These are phyloP conservation scores for Aschersonia sp. DNA, from an alignment of 2,329 filamentous ascomycete species.

Conservation along the genomic window DNA sequence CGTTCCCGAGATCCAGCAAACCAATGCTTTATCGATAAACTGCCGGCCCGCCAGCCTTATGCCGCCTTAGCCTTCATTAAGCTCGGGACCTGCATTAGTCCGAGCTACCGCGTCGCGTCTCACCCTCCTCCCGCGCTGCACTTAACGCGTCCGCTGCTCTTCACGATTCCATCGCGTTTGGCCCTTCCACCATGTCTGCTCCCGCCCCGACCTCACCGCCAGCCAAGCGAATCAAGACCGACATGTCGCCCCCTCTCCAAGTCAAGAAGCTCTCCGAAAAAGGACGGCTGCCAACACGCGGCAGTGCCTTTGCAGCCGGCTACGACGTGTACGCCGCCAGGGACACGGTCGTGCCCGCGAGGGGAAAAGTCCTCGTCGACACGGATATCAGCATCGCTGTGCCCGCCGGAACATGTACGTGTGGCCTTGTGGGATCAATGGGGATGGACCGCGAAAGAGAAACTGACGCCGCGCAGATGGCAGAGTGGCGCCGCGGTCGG, in stretches of 20 bases:
- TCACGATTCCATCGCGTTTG: neutral
- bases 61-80: too few species aligned
- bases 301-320: conserved; percentile 78
- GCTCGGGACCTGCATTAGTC: neutral
- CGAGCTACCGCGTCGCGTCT: neutral
- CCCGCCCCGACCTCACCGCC: conserved; percentile 45
- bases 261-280: conserved; percentile 78
- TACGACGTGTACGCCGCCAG: conserved; percentile 83
- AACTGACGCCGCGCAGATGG: conserved; percentile 44
- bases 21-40: too few species aligned
- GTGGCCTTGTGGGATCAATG: neutral
- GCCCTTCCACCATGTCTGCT: conserved; percentile 29
- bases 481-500: conserved; percentile 79
- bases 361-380: conserved; percentile 75
- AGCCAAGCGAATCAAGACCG: conserved; percentile 64
- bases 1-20: too few species aligned
- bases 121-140: neutral
- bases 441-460: neutral
- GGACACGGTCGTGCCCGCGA: conserved; percentile 60
- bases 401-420: conserved; percentile 75
- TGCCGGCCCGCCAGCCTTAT: neutral
- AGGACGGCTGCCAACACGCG: conserved; percentile 73
- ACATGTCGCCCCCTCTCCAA: conserved; percentile 46
- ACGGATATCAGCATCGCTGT: conserved; percentile 88
- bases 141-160: neutral